Evolutionary conservation across 177 flowering plant species (phyloP), one percentile per base, ranked within the genome.

Genomic region (Vitis hybrid): DNA sequence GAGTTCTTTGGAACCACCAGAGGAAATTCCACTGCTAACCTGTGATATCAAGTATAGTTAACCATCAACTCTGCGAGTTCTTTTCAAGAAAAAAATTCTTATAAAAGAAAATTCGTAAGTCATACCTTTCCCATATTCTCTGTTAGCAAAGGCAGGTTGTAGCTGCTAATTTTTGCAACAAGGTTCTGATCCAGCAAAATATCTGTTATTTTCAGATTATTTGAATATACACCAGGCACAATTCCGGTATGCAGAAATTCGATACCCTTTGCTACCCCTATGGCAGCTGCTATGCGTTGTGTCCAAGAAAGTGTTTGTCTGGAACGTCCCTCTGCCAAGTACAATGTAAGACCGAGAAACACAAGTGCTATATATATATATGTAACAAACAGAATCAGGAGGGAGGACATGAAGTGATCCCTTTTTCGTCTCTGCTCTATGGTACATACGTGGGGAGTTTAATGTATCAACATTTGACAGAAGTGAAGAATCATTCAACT

Each of bases 231-330:
- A 35, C 97, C 95, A 48, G 97, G 98, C 58, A 89, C 86, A 56
- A 95, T 87, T 58, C 98, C 97, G 17, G 90, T 76, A 71, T 96
- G 98, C 69, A 96, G 86, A 84, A 84, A 96, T 56, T 93, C 94
- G 63, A 96, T 84, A 27, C 98, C 99, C 82, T 82, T 93, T 72
- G 90, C 94, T 14, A 93, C 77, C 46, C 99, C 97, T 65, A 87
- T 82, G 2, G 91, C 96, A 68, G 95, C 88, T 59, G 90, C 80
- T 77, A 96, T 88, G 61, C 99, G 90, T 69, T 88, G 97, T 65
- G 84, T 51, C 98, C 99, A 96, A 10, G 80, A 79, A 67, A 91
- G 91, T 32, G 59, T 72, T 80, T 74, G 81, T 48, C 80, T 76
- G 12, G 76, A 67, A 67, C 48, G 70, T 32, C 80, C 78, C 46